phyloP scores from a whole-genome alignment of 805 yeast genomes.

The Yamadazyma paraphyllophila region DNA sequence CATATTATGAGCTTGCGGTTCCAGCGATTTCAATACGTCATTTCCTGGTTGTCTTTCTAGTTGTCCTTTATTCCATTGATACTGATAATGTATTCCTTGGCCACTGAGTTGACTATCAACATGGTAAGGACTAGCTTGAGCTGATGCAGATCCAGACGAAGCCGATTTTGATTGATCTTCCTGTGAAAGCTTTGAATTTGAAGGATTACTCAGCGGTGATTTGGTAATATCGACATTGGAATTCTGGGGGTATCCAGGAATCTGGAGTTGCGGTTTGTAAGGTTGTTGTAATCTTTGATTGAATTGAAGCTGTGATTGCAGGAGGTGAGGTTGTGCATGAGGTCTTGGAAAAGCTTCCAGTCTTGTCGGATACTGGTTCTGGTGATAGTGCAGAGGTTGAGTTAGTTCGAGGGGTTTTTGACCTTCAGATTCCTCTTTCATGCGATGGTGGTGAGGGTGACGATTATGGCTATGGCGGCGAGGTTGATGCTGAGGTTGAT shows the following conservation, averaged over 20 bases:
- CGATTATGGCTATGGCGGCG: neutral
- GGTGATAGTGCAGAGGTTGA: conserved; percentile 3
- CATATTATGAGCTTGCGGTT: neutral
- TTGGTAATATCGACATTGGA: no score
- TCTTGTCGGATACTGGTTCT: neutral
- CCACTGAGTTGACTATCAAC: neutral
- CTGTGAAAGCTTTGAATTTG: no score
- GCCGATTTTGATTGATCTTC: neutral
- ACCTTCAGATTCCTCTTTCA: no score
- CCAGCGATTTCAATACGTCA: no score
- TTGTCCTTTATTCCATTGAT: neutral
- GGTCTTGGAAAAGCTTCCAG: neutral
- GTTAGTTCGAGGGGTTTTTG: neutral
- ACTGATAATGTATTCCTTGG: neutral
- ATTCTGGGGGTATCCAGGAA: no score
- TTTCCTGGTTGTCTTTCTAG: no score
- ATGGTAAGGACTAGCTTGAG: neutral
- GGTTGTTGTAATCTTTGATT: no score
- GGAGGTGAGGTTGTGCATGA: neutral
- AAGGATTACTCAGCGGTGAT: no score
- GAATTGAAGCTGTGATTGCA: neutral
- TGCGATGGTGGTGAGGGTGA: conserved; percentile 1
- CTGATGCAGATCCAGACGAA: neutral
- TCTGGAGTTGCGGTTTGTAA: no score
- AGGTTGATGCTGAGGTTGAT: neutral